These are phyloP conservation scores for Heterobasidion irregulare DNA, from an alignment of 1,284 basidiomycete genomes.

Conservation along the genomic window DNA sequence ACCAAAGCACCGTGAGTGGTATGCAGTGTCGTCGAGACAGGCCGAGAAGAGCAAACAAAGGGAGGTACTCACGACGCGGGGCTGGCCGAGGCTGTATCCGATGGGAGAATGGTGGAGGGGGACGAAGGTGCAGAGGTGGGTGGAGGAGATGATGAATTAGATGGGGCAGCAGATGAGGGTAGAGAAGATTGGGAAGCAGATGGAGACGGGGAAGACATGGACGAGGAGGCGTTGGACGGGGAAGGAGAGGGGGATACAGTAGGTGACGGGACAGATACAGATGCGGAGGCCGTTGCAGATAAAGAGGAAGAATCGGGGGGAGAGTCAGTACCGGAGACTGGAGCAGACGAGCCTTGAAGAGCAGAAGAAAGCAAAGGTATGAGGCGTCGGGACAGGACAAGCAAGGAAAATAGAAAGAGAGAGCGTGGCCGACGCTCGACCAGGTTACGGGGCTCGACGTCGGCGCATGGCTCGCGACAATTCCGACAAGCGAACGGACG, in stretches of 20 bases:
- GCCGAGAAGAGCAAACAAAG: background rate
- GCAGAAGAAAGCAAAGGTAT: background rate
- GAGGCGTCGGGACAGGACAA: background rate
- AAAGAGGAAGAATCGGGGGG: constrained; percentile 15
- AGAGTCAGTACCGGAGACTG: constrained; percentile 1
- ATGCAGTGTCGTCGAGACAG: background rate
- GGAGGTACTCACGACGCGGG: background rate
- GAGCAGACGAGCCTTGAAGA: constrained; percentile 2
- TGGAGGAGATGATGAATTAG: constrained; percentile 4
- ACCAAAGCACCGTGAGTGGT: background rate
- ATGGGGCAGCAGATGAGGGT: background rate
- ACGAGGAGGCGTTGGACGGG: background rate
- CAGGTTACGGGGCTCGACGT: too few relatives aligned
- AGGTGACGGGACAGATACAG: constrained; percentile 16
- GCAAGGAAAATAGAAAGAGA: background rate
- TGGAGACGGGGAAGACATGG: background rate
- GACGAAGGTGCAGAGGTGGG: background rate
- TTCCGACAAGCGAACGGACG: background rate
- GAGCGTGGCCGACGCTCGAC: background rate
- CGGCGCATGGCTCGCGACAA: too few relatives aligned
- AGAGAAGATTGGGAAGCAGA: background rate
- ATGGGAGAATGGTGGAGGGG: background rate
- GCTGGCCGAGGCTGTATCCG: background rate
- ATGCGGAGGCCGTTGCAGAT: constrained; percentile 10
- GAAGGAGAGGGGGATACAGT: constrained; percentile 14